A percentile compares a stretch with the other conserved stretches of the same genome.
Conservation (phyloP, 345 rosid genomes). For the Firmiana major region DNA sequence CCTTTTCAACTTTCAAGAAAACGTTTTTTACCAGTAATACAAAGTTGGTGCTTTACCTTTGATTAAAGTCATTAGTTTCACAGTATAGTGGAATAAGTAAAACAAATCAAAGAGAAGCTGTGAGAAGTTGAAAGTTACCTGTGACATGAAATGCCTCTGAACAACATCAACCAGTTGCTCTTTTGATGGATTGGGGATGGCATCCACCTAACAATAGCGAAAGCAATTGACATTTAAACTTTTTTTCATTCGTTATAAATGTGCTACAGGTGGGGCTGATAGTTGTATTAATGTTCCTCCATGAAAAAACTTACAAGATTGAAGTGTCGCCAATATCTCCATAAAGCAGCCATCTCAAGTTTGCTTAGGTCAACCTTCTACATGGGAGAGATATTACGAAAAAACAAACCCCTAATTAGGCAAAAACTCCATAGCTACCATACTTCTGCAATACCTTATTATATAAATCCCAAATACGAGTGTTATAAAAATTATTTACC, state of each 20-base stretch:
- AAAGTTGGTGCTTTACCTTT: neutral
- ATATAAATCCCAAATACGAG: neutral
- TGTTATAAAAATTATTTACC: conserved; percentile 31
- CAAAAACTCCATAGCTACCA: neutral
- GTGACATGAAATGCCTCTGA: conserved; percentile 92
- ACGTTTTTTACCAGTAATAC: neutral
- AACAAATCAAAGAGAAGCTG: neutral
- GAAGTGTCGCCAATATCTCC: conserved; percentile 87
- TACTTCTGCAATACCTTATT: neutral
- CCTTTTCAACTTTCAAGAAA: neutral
- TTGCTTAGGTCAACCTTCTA: conserved; percentile 91
- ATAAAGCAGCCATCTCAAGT: conserved; percentile 79
- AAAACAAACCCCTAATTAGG: neutral
- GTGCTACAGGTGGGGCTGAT: neutral
- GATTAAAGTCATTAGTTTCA: neutral
- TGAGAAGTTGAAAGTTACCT: conserved; percentile 39
- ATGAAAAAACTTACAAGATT: conserved; percentile 62
- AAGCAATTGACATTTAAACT: neutral
- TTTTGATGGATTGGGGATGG: conserved; percentile 74
- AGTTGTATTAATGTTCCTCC: neutral
- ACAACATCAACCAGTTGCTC: conserved; percentile 79
- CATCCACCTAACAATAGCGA: conserved; percentile 52
- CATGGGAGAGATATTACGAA: conserved; percentile 10
- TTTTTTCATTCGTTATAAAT: neutral
- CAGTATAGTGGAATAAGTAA: neutral